These are phyloP conservation scores for Zygosaccharomyces lentus DNA, from an alignment of 805 yeast species.

Conservation along the genomic window DNA sequence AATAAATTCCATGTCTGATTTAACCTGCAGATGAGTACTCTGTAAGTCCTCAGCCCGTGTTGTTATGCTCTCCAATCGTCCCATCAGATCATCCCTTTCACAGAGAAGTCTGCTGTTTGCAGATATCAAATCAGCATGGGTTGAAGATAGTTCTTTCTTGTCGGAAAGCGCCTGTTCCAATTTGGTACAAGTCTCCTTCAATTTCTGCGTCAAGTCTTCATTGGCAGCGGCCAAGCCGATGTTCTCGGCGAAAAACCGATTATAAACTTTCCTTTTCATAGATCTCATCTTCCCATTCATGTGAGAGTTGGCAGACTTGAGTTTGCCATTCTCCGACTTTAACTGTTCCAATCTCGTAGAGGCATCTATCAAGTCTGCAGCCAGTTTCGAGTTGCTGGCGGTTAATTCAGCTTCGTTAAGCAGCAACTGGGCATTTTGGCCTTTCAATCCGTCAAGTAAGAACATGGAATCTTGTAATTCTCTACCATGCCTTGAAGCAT, in stretches of 20 bases:
- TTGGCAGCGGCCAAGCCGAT: neutral
- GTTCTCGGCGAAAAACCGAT: constrained; percentile 1
- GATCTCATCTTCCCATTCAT: neutral
- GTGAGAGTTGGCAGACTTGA: neutral
- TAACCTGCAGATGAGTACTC: neutral
- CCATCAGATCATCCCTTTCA: neutral
- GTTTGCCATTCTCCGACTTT: neutral
- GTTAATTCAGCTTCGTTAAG: neutral
- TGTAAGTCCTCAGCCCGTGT: neutral
- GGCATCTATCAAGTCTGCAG: neutral
- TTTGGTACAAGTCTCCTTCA: neutral
- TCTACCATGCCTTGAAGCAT: neutral
- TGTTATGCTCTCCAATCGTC: neutral
- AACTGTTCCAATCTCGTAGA: neutral
- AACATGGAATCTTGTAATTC: neutral
- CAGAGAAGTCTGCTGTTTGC: neutral
- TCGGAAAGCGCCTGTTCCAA: neutral
- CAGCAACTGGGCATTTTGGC: neutral
- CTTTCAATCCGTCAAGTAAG: neutral
- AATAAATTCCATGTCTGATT: neutral
- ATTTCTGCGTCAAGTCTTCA: neutral
- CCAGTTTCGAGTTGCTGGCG: neutral
- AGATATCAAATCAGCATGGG: neutral
- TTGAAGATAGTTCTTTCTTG: neutral
- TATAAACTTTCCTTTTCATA: constrained; percentile 1